A percentile compares a stretch with the other conserved stretches of the same genome.
These are phyloP conservation scores for Metschnikowia lunata DNA, from an alignment of 805 yeast species.

Conservation along the genomic window DNA sequence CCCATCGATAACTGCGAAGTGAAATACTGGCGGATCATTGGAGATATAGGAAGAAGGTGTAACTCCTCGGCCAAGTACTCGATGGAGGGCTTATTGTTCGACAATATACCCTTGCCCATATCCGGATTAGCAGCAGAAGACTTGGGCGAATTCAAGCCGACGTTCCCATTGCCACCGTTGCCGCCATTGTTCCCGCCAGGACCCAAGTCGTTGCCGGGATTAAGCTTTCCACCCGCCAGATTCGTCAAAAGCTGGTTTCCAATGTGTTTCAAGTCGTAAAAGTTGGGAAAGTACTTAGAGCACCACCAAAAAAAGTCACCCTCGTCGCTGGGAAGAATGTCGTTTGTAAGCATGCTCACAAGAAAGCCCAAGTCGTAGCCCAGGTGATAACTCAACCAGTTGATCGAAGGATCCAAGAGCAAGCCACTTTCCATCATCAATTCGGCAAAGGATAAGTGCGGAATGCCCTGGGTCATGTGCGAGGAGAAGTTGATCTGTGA, in stretches of 20 bases:
- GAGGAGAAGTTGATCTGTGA: conserved; percentile 74
- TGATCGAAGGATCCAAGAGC: conserved; percentile 61
- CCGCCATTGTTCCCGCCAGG: too few species aligned
- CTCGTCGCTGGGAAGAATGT: conserved; percentile 74
- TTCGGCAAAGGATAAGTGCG: conserved; percentile 76
- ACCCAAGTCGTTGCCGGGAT: not conserved
- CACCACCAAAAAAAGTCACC: conserved; percentile 73
- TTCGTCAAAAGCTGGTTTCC: conserved; percentile 31
- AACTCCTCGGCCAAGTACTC: conserved; percentile 69
- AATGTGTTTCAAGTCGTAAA: conserved; percentile 71
- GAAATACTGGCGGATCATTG: conserved; percentile 40
- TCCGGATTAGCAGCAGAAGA: conserved; percentile 5
- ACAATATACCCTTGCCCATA: conserved; percentile 7
- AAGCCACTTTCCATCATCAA: conserved; percentile 81
- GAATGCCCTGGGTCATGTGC: conserved; percentile 75
- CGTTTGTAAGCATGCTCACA: conserved; percentile 69
- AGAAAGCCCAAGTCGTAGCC: conserved; percentile 95
- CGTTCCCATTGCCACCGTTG: too few species aligned
- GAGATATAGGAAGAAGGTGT: conserved; percentile 56
- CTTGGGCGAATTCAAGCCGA: conserved; percentile 2
- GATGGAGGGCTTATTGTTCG: conserved; percentile 42
- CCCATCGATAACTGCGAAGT: conserved; percentile 14
- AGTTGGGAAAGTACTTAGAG: conserved; percentile 68
- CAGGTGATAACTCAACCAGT: conserved; percentile 89
- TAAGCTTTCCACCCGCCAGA: not conserved